Conservation (phyloP, 306 rosid species). For the Dalbergia oliveri region DNA sequence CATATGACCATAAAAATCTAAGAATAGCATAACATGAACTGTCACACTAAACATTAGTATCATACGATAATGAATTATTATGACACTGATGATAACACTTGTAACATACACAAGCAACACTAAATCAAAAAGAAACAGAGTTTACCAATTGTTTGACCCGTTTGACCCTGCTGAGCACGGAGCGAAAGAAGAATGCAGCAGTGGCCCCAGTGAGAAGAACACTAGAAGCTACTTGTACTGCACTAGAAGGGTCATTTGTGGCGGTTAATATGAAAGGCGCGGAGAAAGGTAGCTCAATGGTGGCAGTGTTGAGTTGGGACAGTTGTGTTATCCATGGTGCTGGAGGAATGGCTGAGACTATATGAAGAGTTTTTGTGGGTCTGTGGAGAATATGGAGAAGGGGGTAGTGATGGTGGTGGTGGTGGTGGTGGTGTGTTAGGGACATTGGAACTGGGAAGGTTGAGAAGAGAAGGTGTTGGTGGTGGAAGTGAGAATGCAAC, state of each 20-base stretch:
- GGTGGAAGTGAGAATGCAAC: slow-evolving; percentile 62
- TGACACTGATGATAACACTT: background rate
- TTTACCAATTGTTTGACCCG: slow-evolving; percentile 76
- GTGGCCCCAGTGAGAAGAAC: slow-evolving; percentile 72
- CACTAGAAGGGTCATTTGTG: slow-evolving; percentile 62
- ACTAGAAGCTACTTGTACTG: slow-evolving; percentile 64
- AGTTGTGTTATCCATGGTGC: slow-evolving; percentile 46
- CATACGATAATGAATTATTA: too few relatives aligned
- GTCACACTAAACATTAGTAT: too few relatives aligned
- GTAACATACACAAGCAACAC: too few relatives aligned
- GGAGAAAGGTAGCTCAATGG: slow-evolving; percentile 55
- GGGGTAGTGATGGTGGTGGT: background rate
- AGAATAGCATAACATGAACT: too few relatives aligned
- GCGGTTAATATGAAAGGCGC: slow-evolving; percentile 53
- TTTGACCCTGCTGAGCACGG: slow-evolving; percentile 68
- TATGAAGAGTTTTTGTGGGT: slow-evolving; percentile 37
- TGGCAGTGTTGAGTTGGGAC: slow-evolving; percentile 44
- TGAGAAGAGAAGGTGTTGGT: slow-evolving; percentile 56
- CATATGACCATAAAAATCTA: background rate
- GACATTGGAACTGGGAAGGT: slow-evolving; percentile 44
- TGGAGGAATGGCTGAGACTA: slow-evolving; percentile 46
- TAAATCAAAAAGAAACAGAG: background rate
- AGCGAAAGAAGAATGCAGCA: slow-evolving; percentile 67
- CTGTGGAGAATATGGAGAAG: slow-evolving; percentile 41
- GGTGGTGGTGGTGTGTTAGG: slow-evolving; percentile 22